Base-by-base conservation (phyloP, 2,329 filamentous ascomycete genomes). In the Paecilomyces formosus region DNA sequence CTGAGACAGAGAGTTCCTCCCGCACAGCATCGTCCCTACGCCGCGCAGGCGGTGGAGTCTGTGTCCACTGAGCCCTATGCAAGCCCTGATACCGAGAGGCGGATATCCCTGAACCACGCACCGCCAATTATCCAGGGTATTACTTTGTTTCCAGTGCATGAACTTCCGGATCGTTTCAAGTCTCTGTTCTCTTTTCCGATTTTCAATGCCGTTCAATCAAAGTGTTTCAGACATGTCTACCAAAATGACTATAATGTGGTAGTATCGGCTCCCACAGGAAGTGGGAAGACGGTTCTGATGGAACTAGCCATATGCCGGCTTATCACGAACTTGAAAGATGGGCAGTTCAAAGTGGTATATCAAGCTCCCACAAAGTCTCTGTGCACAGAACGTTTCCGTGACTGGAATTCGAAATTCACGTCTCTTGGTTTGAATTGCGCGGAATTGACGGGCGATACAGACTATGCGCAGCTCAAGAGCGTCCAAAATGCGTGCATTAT, bases 121-220 rank as follows among this genome's bases (percentile, higher is more conserved):
- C 69, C 71, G 6, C 78, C 81, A 1, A 68, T 78, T 0, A 75
- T 83, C 52, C 82, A 84, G 70, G 86, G 85, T 0, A 86, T 89
- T 60, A 74, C 77, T 45, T 78, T 88, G 13, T 74, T 88, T 15
- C 79, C 84, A 13, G 78, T 82, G 0, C 76, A 82, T 59, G 78
- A 82, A 11, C 76, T 94, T 0, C 87, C 90, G 1, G 87, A 92
- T 72, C 83, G 82, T 39, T 85, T 91, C 63, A 83, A 85, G 22
- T 75, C 82, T 1, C 70, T 93, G 0, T 95, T 94, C 65, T 81
- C 85, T 0, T 94, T 88, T 63, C 81, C 85, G 1, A 72, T 88
- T 0, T 91, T 96, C 76, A 96, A 95, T 69, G 89, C 87, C 6
- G 82, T 93, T 0, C 90, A 95, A 67, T 94, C 90, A 0, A 90